Conservation (phyloP, 257 asterid species). For the Eustoma russellianum region DNA sequence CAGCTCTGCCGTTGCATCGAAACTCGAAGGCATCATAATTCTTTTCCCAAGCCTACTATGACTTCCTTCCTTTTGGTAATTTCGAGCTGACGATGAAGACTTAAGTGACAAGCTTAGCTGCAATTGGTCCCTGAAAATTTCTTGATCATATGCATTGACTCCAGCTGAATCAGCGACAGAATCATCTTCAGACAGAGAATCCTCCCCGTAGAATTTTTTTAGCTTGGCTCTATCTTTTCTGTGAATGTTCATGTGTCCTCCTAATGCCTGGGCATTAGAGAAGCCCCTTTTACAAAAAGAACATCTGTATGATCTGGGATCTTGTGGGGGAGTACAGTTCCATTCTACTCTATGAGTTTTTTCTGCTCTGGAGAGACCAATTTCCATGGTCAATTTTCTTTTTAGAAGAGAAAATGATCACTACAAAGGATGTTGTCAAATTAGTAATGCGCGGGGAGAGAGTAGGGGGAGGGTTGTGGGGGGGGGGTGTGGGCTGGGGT, state of each 20-base stretch:
- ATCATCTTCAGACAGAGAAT: constrained; percentile 19
- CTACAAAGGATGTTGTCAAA: constrained; percentile 15
- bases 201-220: constrained; percentile 25
- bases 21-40: constrained; percentile 6
- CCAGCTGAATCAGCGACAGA: too few relatives aligned
- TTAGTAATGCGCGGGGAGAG: constrained; percentile 32
- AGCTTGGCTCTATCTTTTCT: constrained; percentile 65
- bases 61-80: too few relatives aligned
- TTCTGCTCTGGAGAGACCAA: constrained; percentile 21
- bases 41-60: constrained; percentile 1
- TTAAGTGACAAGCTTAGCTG: constrained; percentile 19
- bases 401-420: not conserved
- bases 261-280: constrained; percentile 70
- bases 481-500: too few relatives aligned
- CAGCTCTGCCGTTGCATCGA: constrained; percentile 11
- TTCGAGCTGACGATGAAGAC: constrained; percentile 4
- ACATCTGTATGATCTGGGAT: constrained; percentile 35
- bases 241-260: constrained; percentile 81
- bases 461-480: too few relatives aligned
- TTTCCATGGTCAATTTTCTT: constrained; percentile 11
- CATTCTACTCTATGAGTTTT: constrained; percentile 16
- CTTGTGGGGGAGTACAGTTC: constrained; percentile 8
- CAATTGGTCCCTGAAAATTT: constrained; percentile 1
- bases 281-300: constrained; percentile 57
- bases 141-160: too few relatives aligned